phyloP scores from a whole-genome alignment of 345 rosid species.

The Alliaria petiolata region DNA sequence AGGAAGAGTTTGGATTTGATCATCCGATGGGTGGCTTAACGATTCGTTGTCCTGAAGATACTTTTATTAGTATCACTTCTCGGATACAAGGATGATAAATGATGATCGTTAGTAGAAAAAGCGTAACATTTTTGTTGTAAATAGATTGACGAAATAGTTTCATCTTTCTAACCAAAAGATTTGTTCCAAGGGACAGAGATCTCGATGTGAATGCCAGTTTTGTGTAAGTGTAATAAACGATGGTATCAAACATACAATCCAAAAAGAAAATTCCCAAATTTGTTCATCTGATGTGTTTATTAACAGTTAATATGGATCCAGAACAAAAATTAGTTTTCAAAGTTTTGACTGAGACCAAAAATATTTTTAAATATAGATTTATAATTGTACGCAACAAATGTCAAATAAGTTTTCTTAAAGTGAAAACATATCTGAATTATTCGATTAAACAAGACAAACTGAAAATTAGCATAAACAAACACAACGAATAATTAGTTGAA shows the following conservation, averaged over 20 bases:
- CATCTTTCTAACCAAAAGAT: background rate
- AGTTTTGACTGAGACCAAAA: too few relatives aligned
- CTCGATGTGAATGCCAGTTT: background rate
- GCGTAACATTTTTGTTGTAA: background rate
- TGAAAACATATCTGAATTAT: background rate
- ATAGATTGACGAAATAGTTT: background rate
- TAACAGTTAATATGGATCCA: too few relatives aligned
- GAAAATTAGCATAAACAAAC: background rate
- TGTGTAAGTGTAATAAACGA: background rate
- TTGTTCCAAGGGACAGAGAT: background rate
- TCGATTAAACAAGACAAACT: background rate
- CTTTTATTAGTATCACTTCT: conserved; percentile 37
- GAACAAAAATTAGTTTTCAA: too few relatives aligned
- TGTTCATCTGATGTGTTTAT: background rate
- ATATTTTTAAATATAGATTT: too few relatives aligned
- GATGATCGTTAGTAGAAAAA: background rate
- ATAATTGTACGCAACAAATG: background rate
- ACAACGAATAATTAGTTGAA: background rate
- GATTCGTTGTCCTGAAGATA: conserved; percentile 46
- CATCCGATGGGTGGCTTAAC: conserved; percentile 49
- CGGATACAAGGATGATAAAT: conserved; percentile 14
- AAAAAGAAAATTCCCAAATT: background rate
- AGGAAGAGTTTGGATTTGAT: conserved; percentile 43
- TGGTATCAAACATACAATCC: background rate
- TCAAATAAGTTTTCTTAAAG: background rate